A percentile compares a stretch with the other conserved stretches of the same genome.
Evolutionary conservation across 305 asterid genomes (phyloP).

Genomic region (Fraxinus dipetala): DNA sequence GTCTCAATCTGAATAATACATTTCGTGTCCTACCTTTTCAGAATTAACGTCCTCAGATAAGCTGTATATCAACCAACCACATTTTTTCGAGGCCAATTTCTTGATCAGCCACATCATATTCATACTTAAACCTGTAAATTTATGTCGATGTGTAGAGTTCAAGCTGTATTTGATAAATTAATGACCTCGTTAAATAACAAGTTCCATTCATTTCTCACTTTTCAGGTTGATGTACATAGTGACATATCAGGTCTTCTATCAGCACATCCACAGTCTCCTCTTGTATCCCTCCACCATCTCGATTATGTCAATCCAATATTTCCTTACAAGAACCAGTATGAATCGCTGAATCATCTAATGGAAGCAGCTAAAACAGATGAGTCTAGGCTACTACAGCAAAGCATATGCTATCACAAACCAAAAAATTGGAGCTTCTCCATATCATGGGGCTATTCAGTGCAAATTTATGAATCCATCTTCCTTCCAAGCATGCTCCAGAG

Average conservation of each 20-base stretch:
- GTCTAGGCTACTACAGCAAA: constrained; percentile 35
- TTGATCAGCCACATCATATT: background rate
- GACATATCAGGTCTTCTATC: constrained; percentile 37
- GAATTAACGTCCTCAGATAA: background rate
- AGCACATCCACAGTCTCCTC: constrained; percentile 38
- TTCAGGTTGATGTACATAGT: constrained; percentile 33
- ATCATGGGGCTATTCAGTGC: constrained; percentile 38
- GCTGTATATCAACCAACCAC: background rate
- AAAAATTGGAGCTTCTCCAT: constrained; percentile 36
- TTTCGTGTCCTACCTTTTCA: background rate
- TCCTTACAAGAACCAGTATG: constrained; percentile 22
- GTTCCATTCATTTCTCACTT: background rate
- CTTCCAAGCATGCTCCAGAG: constrained; percentile 30
- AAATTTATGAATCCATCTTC: constrained; percentile 29
- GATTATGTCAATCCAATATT: constrained; percentile 35
- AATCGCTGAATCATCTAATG: constrained; percentile 31
- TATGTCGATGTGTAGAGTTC: no score
- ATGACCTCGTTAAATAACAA: no score
- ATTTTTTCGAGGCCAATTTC: background rate
- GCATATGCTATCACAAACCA: constrained; percentile 30
- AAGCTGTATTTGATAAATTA: no score
- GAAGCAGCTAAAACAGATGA: constrained; percentile 23
- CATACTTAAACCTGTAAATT: background rate
- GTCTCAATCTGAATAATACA: background rate
- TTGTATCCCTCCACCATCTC: constrained; percentile 37